These are phyloP conservation scores for Naganishia sp. DNA, from an alignment of 1,284 basidiomycete genomes.

Conservation along the genomic window DNA sequence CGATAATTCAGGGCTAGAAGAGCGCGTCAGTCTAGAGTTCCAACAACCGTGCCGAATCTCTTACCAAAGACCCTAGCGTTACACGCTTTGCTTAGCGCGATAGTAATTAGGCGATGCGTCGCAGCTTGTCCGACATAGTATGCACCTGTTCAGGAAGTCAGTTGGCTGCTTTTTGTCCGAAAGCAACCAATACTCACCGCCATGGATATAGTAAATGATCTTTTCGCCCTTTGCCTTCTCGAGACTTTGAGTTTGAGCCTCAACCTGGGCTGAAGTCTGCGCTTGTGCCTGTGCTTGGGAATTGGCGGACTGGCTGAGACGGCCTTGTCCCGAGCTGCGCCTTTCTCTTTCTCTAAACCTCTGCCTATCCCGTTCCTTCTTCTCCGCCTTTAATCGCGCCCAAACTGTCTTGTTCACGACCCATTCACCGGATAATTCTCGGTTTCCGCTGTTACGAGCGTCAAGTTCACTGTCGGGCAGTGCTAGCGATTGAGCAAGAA, in stretches of 20 bases:
- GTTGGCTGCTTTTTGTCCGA: neutral
- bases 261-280: too few relatives aligned
- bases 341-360: constrained; percentile 17
- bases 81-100: constrained; percentile 85
- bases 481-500: neutral
- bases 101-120: constrained; percentile 88
- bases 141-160: constrained; percentile 62
- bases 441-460: constrained; percentile 69
- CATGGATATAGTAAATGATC: constrained; percentile 91
- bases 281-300: neutral
- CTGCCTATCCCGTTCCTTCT: constrained; percentile 57
- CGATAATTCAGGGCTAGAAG: constrained; percentile 87
- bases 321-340: neutral
- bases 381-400: constrained; percentile 82
- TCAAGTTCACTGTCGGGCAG: constrained; percentile 63
- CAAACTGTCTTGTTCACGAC: constrained; percentile 89
- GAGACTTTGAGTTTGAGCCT: constrained; percentile 5
- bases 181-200: constrained; percentile 61
- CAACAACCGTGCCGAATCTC: constrained; percentile 42
- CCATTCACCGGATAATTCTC: constrained; percentile 94
- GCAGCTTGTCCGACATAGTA: constrained; percentile 93
- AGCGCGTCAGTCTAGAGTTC: neutral
- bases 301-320: constrained; percentile 9
- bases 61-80: constrained; percentile 91
- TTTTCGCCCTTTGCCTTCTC: constrained; percentile 60